Percentiles rank a stretch among this genome's conserved stretches.
phyloP scores from a whole-genome alignment of 768 basidiomycete genomes.

The Pleurotus tuoliensis region DNA sequence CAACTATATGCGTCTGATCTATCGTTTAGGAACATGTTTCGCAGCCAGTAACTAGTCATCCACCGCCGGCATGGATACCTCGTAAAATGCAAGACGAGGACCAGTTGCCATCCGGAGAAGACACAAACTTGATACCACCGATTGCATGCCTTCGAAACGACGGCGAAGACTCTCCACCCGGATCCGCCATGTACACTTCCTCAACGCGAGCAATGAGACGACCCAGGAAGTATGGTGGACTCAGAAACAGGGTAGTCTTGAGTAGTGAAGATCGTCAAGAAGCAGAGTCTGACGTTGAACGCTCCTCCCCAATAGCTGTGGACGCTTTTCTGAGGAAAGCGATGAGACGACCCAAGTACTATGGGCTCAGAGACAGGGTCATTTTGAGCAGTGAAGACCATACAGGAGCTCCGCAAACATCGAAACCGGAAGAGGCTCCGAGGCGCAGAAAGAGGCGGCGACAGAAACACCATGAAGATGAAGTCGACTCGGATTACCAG shows the following conservation, averaged over 20 bases:
- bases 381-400: not conserved
- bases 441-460: not conserved
- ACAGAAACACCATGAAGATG: not conserved
- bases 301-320: not conserved
- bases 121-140: not conserved
- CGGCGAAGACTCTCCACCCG: not conserved
- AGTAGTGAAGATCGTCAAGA: not conserved
- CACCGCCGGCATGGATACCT: not conserved
- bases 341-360: not conserved
- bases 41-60: constrained; percentile 3
- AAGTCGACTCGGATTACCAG: not conserved
- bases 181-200: not conserved
- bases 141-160: not conserved
- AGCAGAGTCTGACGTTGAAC: not conserved
- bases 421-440: not conserved
- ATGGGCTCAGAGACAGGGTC: not conserved
- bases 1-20: too few species aligned
- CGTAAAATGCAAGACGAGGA: too few species aligned
- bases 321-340: not conserved
- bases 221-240: not conserved
- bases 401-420: not conserved
- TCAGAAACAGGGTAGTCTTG: not conserved
- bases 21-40: not conserved
- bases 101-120: not conserved
- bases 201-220: not conserved